Evolutionary conservation across 768 basidiomycete genomes (phyloP), one percentile per base, ranked within the genome.

Genomic region (Hydnomerulius pinastri): DNA sequence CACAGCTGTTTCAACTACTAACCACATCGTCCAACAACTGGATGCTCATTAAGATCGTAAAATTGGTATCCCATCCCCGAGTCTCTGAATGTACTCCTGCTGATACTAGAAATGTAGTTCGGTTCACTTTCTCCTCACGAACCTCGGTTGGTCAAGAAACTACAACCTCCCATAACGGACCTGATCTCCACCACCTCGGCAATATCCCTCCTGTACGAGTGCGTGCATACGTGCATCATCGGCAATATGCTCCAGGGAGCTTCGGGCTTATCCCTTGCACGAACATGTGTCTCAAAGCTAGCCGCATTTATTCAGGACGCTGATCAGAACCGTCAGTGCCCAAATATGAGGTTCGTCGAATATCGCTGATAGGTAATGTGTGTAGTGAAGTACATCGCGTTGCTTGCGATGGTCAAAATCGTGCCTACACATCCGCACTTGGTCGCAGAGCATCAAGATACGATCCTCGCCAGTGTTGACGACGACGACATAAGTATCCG

Each of bases 1-100:
- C 97, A 9, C 90, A 90, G 59, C 69, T 98, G 46, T 99, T 98
- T 68, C 92, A 90, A 61, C 78, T 98, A 10, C 73, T 99, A 51
- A 97, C 92, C 0, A 92, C 87, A 2, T 93, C 93, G 10, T 88
- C 90, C 9, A 98, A 99, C 68, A 99, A 99, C 61, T 99, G 97
- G 97, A 96, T 98, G 92, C 79, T 99, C 51, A 99, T 99, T 69
- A 99, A 99, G 72, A 87, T 98, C 46, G 86, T 98, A 66, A 99
- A 99, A 72, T 70, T 98, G 68, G 96, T 94, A 68, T 61, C 79
- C 62, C 50, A 36, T 18, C 24, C 20, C 12, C 41, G 51, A 24
- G 30, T 4, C 17, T 37, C 25, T n/a, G 3, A 8, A 4, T n/a
- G 15, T 17, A 10, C 9, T 29, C 40, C 13, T 39, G 24, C 27